Conservation (phyloP, 2,329 filamentous ascomycete species). For the Aspergillus felis region DNA sequence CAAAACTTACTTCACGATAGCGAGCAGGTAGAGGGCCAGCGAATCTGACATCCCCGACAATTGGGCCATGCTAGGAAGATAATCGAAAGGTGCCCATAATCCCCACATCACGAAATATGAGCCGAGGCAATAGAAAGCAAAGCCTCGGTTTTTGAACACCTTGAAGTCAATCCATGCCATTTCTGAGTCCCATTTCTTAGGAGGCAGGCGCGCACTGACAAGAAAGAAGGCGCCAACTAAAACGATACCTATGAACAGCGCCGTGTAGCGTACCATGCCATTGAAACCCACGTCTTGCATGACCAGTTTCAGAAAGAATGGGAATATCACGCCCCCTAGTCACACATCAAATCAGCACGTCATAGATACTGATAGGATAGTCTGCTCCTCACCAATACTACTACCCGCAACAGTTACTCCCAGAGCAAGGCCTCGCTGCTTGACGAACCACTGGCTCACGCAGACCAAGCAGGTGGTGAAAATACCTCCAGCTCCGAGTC, state of each 20-base stretch:
- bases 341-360: too few species aligned
- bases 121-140: conserved; percentile 22
- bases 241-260: conserved; percentile 18
- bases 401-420: conserved; percentile 11
- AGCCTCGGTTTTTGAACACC: conserved; percentile 22
- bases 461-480: conserved; percentile 13
- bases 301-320: conserved; percentile 18
- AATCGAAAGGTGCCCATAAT: conserved; percentile 23
- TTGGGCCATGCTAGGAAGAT: conserved; percentile 16
- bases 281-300: conserved; percentile 16
- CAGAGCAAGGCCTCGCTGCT: conserved; percentile 10
- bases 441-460: conserved; percentile 16
- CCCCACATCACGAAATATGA: conserved; percentile 25
- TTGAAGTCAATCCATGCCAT: conserved; percentile 23
- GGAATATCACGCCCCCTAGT: conserved; percentile 21
- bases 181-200: conserved; percentile 25
- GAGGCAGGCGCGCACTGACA: conserved; percentile 22
- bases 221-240: conserved; percentile 15
- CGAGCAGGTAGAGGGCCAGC: conserved; percentile 18
- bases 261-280: conserved; percentile 19
- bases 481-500: conserved; percentile 13
- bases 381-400: background rate
- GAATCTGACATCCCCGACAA: conserved; percentile 15
- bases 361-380: too few species aligned
- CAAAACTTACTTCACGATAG: background rate